Evolutionary conservation across 768 basidiomycete genomes (phyloP), one percentile per base, ranked within the genome.

Genomic region (Leccinum subgranulosum): DNA sequence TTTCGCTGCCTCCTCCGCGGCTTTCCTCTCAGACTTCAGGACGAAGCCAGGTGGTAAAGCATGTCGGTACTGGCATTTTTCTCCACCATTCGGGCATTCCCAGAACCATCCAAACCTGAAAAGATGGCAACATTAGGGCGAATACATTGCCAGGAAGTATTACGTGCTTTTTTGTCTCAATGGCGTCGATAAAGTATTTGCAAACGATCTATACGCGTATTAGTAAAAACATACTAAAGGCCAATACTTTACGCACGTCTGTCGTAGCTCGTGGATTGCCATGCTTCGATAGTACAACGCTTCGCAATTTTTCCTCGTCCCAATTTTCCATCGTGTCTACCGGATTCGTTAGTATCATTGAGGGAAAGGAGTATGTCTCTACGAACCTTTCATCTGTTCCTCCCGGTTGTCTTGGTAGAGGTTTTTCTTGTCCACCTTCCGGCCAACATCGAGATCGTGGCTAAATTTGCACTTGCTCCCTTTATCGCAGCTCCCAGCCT

Each of bases 401-500:
- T 90, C 91, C 60, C 96, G 79, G 53, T 71, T 78, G 72, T 99
- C 97, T 69, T 84, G 87, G 72, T 99, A 99, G 66, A 99, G 68
- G 72, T 95, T 93, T 79, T 87, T 92, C 84, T 98, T 99, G 71
- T 94, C 91, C 49, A 90, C 89, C 74, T 95, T 98, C 60, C 97
- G 77, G 7, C 84, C 94, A 34, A 96, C 84, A 64, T 98, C 82
- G 58, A 87, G 67, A 76, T 98, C 88, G 73, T 99, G 97, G 62
- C 94, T 95, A 76, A 97, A 98, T 79, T 96, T 98, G 78, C 97
- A 98, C 77, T 92, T 93, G 71, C 64, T 84, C 25, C 93, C 96
- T 79, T 98, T 98, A 25, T 96, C 94, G 69, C 96, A 99, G 51
- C 75, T 81, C 4, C 96, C 95, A 12, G 90, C 88, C 75, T 98